A percentile compares a stretch with the other conserved stretches of the same genome.
These are phyloP conservation scores for Sophora flavescens DNA, from an alignment of 306 rosid species.

Conservation along the genomic window DNA sequence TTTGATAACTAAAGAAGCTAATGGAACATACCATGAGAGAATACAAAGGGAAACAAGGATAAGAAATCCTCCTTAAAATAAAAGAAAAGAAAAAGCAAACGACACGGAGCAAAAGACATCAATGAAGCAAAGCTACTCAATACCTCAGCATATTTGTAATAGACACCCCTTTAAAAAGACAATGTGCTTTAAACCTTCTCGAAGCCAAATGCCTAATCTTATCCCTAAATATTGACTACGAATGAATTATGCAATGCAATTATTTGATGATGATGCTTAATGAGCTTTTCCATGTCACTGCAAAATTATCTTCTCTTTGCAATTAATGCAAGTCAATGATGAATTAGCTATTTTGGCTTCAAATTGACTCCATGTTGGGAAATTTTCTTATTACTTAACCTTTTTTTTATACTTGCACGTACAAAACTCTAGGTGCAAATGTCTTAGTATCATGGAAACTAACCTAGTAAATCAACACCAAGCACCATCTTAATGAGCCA, in stretches of 20 bases:
- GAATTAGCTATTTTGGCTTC: conserved; percentile 22
- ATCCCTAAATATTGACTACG: not conserved
- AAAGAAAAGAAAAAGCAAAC: not conserved
- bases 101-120: not conserved
- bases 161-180: too few relatives aligned
- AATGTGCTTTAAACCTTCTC: too few relatives aligned
- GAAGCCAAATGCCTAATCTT: too few relatives aligned
- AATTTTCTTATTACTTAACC: not conserved
- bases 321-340: not conserved
- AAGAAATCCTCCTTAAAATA: too few relatives aligned
- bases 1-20: not conserved
- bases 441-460: conserved; percentile 9
- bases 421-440: conserved; percentile 6
- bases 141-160: too few relatives aligned
- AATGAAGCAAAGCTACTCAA: not conserved
- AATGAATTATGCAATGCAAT: conserved; percentile 2
- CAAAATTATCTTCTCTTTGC: conserved; percentile 23
- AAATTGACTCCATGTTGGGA: not conserved
- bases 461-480: conserved; percentile 1
- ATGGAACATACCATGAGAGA: not conserved
- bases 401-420: not conserved
- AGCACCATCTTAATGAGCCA: conserved; percentile 3
- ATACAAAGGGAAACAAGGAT: too few relatives aligned
- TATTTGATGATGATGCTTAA: not conserved
- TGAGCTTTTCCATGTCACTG: conserved; percentile 24